A percentile compares a stretch with the other conserved stretches of the same genome.
phyloP scores from a whole-genome alignment of 371 early-diverging fungal species.

The Mucor racemosus region DNA sequence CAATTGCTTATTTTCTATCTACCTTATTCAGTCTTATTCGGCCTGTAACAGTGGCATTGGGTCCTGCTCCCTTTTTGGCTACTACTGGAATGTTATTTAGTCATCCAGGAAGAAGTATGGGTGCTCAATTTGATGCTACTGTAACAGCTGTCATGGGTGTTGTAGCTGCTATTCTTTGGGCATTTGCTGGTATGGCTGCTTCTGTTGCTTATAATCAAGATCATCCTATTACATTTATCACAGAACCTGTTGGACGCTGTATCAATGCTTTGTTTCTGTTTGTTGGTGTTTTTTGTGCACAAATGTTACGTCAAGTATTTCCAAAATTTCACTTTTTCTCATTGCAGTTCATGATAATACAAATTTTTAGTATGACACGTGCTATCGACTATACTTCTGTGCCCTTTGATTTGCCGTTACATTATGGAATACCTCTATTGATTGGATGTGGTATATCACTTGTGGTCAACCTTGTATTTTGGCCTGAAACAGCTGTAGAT shows the following conservation, averaged over 20 bases:
- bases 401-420: conserved; percentile 28
- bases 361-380: conserved; percentile 36
- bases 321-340: conserved; percentile 47
- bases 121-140: conserved; percentile 56
- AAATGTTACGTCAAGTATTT: conserved; percentile 35
- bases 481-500: conserved; percentile 59
- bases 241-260: conserved; percentile 19
- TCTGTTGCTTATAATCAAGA: conserved; percentile 40
- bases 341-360: conserved; percentile 42
- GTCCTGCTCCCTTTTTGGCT: conserved; percentile 46
- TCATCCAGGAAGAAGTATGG: conserved; percentile 58
- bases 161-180: conserved; percentile 40
- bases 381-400: conserved; percentile 22
- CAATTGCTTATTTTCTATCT: conserved; percentile 53
- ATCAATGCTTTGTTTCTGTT: conserved; percentile 36
- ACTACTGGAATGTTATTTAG: conserved; percentile 54
- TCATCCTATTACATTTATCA: conserved; percentile 20
- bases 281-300: conserved; percentile 36
- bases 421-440: conserved; percentile 36
- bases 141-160: conserved; percentile 48
- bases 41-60: conserved; percentile 39
- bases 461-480: conserved; percentile 45
- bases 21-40: conserved; percentile 49
- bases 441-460: conserved; percentile 37
- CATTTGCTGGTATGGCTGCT: conserved; percentile 39